phyloP scores from a whole-genome alignment of 2,329 filamentous ascomycete species.

The Magnaporthiopsis poae region DNA sequence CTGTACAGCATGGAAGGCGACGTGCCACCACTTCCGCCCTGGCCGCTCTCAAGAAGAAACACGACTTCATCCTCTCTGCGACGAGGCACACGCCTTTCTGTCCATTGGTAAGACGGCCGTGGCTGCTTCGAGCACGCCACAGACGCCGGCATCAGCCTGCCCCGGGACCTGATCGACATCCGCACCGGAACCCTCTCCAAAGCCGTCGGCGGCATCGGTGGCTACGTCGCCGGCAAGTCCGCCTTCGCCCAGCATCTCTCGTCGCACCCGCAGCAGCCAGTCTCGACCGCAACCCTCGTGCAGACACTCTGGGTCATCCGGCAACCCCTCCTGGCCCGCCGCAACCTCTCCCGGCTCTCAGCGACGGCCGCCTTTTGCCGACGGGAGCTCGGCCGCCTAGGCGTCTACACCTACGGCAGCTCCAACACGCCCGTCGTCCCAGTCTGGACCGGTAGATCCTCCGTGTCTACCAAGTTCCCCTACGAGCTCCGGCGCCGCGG shows the following conservation, averaged over 20 bases:
- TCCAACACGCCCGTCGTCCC: constrained; percentile 6
- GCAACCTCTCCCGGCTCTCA: constrained; percentile 6
- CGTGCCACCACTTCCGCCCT: constrained; percentile 6
- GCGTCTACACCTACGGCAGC: constrained; percentile 12
- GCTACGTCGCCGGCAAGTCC: constrained; percentile 9
- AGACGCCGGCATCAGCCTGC: constrained; percentile 1
- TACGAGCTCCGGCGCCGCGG: constrained; percentile 10
- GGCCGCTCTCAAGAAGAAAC: constrained; percentile 8
- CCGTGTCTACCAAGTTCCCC: constrained; percentile 8
- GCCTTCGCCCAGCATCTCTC: constrained; percentile 7
- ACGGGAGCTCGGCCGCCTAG: constrained; percentile 9
- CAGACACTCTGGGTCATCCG: constrained; percentile 12
- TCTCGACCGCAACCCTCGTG: constrained; percentile 10
- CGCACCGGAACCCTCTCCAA: constrained; percentile 13
- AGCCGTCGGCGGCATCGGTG: constrained; percentile 12
- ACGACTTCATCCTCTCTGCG: constrained; percentile 13
- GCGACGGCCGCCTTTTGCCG: constrained; percentile 10
- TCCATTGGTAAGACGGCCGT: constrained; percentile 11
- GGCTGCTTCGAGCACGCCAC: constrained; percentile 14
- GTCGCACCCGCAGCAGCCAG: not conserved
- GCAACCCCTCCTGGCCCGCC: constrained; percentile 9
- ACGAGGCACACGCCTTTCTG: constrained; percentile 14
- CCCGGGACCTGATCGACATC: constrained; percentile 12
- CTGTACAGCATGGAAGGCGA: constrained; percentile 11
- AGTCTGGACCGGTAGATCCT: constrained; percentile 10